A percentile compares a stretch with the other conserved stretches of the same genome.
Conservation (phyloP, 495 filamentous ascomycete genomes). For the Penicillium pancosmium region DNA sequence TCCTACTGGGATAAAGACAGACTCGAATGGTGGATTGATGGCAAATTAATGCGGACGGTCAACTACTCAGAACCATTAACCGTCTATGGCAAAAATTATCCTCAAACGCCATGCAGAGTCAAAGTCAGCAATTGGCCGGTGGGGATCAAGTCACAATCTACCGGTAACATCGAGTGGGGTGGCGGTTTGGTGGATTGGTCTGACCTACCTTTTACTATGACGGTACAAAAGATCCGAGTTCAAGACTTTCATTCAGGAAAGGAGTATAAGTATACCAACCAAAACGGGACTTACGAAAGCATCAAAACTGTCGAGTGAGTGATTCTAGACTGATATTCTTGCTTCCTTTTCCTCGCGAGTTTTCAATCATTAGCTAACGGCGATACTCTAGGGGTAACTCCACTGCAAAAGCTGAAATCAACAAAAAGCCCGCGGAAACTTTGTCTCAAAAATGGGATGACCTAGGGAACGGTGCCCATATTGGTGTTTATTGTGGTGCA, state of each 20-base stretch:
- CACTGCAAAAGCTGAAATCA: slow-evolving; percentile 40
- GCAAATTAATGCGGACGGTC: slow-evolving; percentile 66
- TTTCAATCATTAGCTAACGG: slow-evolving; percentile 7
- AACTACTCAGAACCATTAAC: slow-evolving; percentile 35
- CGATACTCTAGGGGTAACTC: slow-evolving; percentile 54
- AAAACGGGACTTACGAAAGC: slow-evolving; percentile 33
- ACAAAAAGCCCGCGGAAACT: slow-evolving; percentile 38
- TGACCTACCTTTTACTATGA: slow-evolving; percentile 65
- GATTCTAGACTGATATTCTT: background rate
- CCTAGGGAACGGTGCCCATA: slow-evolving; percentile 53
- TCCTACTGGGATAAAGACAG: slow-evolving; percentile 77
- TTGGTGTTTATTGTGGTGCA: slow-evolving; percentile 23
- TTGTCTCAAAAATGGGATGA: slow-evolving; percentile 59
- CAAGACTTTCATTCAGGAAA: slow-evolving; percentile 38
- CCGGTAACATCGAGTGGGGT: slow-evolving; percentile 63
- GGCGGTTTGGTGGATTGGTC: slow-evolving; percentile 69
- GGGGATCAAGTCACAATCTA: slow-evolving; percentile 51
- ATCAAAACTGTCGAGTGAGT: slow-evolving; percentile 55
- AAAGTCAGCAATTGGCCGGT: slow-evolving; percentile 31
- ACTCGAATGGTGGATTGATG: slow-evolving; percentile 78
- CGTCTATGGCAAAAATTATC: slow-evolving; percentile 62
- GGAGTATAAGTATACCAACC: slow-evolving; percentile 37
- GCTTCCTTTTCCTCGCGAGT: background rate
- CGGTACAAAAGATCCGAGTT: slow-evolving; percentile 49
- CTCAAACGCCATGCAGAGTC: slow-evolving; percentile 66